Evolutionary conservation across 352 stramenopile species (phyloP), one percentile per base, ranked within the genome.

Genomic region (Pythium phragmiticola): DNA sequence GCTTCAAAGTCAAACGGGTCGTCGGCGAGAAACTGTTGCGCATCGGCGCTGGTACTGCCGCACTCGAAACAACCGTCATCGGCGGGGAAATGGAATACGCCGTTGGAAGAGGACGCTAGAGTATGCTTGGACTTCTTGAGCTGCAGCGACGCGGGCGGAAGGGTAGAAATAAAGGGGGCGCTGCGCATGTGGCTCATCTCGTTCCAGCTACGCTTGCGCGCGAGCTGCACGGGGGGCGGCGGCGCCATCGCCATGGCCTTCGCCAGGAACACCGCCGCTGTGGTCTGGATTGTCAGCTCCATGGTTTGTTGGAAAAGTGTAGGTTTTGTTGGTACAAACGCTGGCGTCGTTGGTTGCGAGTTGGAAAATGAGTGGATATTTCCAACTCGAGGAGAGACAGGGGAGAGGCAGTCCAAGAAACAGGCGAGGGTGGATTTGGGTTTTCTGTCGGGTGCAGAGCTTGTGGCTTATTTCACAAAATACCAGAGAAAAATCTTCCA

Each of bases 181-280:
- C 43, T 50, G 57, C 33, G 46, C 28, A 53, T 16, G 34, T 64
- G 57, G 47, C 9, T 67, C 60, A 67, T 67, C 37, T 58, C 48
- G 11, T 30, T 41, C 45, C 46, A 67, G 51, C 34, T 61, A 13
- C 60, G 60, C 48, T 67, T 67, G 2, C 60, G 60, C 60, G 52
- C 39, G 41, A 67, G 43, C 41, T 17, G 30, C 13, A 41, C 14
- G 37, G 60, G 36, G 30, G 48, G 36, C 39, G 60, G 39, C 33
- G 50, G 41, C 7, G 48, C 16, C 43, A 53, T 28, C 11, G 16
- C 21, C 33, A 55, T 30, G 16, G 48, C 46, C 19, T 60, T 45
- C 30, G 26, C 14, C 17, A 57, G 16, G 13, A 49, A 30, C 19
- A 51, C 46, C 23, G 49, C 45, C 34, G n/a, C 30, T 16, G 43